phyloP scores from a whole-genome alignment of 768 basidiomycete species.

The Lentinula detonsa region DNA sequence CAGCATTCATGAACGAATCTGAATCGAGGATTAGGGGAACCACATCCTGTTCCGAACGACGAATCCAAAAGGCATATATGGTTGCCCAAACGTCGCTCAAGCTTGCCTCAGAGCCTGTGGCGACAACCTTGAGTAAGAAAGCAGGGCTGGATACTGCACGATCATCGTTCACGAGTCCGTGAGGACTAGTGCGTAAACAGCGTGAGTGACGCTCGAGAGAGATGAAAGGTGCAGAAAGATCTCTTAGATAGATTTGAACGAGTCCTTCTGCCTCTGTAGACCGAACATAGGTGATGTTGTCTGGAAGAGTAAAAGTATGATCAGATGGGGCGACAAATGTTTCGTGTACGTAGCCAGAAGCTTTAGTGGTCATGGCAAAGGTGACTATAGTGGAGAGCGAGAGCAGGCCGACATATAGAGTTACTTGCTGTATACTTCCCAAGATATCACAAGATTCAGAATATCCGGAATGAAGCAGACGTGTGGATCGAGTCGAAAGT shows the following conservation, averaged over 20 bases:
- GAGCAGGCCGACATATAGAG: not conserved
- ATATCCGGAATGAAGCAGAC: no score
- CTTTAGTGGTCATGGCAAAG: not conserved
- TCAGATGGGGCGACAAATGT: constrained; percentile 4
- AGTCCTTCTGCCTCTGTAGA: constrained; percentile 1
- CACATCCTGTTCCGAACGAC: constrained; percentile 30
- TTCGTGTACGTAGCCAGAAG: constrained; percentile 6
- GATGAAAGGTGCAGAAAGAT: not conserved
- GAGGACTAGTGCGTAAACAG: constrained; percentile 2
- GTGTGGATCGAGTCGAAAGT: no score
- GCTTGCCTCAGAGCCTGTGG: constrained; percentile 11
- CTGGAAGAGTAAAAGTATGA: constrained; percentile 9
- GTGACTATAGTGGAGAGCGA: not conserved
- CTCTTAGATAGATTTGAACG: not conserved
- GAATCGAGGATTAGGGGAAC: constrained; percentile 31
- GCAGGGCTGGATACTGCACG: not conserved
- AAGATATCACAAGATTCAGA: no score
- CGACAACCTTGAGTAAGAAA: not conserved
- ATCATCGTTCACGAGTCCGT: constrained; percentile 9
- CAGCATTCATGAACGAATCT: constrained; percentile 17
- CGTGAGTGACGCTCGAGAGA: constrained; percentile 1
- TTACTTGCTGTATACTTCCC: no score
- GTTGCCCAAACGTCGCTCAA: constrained; percentile 32
- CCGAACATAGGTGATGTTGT: not conserved
- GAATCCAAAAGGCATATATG: constrained; percentile 35